phyloP scores from a whole-genome alignment of 2,329 filamentous ascomycete species.

The Colletotrichum horii region DNA sequence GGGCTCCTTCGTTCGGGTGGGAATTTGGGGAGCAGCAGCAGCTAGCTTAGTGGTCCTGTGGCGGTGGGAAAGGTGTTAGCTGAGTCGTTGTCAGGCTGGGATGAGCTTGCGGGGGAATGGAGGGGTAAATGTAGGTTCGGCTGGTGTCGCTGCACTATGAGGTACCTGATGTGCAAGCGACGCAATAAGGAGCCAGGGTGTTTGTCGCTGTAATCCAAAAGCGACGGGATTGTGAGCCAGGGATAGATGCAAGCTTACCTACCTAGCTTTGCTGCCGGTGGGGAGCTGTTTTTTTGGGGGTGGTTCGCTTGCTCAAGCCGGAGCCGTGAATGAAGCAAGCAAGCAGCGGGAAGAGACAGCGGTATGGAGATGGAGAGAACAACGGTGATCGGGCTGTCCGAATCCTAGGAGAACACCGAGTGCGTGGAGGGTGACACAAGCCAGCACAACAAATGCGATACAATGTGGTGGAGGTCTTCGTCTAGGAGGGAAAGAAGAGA shows the following conservation, averaged over 20 bases:
- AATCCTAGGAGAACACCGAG: neutral
- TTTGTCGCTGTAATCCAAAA: neutral
- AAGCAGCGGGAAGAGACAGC: neutral
- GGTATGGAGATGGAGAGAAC: neutral
- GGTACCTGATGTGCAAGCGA: neutral
- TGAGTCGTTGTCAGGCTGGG: slow-evolving; percentile 15
- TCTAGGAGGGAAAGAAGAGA: neutral
- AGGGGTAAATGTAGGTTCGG: slow-evolving; percentile 17
- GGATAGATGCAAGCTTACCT: neutral
- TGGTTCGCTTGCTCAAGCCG: neutral
- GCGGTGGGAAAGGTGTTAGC: slow-evolving; percentile 11
- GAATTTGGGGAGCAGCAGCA: neutral
- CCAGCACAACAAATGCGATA: neutral
- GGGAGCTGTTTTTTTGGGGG: neutral
- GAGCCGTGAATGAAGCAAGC: neutral
- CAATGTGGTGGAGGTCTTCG: neutral
- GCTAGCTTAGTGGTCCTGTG: slow-evolving; percentile 4
- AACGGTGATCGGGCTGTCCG: neutral
- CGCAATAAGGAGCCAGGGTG: slow-evolving; percentile 4
- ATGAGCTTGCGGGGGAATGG: slow-evolving; percentile 23
- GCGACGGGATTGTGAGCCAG: neutral
- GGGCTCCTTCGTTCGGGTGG: neutral
- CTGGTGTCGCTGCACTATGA: neutral
- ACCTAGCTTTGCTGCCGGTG: neutral
- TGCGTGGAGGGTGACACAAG: neutral